Evolutionary conservation across 2,329 filamentous ascomycete genomes (phyloP).

Genomic region (Venturia oleaginea): DNA sequence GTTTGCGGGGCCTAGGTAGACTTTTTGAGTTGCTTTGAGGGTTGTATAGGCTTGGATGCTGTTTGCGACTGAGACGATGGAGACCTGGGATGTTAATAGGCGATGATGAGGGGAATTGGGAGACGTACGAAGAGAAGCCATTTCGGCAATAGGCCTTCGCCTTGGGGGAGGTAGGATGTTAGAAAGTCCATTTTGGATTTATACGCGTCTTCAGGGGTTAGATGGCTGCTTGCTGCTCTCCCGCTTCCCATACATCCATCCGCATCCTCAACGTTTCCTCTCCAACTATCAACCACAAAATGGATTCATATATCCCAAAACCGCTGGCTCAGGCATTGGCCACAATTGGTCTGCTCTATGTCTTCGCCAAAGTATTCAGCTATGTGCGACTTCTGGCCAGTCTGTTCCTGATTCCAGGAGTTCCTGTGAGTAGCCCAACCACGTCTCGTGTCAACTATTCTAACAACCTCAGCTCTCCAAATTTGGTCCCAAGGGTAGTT

Average conservation of each 20-base stretch:
- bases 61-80: conserved; percentile 74
- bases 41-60: conserved; percentile 75
- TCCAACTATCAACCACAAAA: conserved; percentile 3
- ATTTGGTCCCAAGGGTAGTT: conserved; percentile 85
- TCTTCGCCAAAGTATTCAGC: conserved; percentile 34
- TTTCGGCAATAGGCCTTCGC: conserved; percentile 49
- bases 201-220: background rate
- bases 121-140: conserved; percentile 54
- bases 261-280: conserved; percentile 6
- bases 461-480: conserved; percentile 58
- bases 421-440: conserved; percentile 29
- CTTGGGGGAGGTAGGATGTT: conserved; percentile 33
- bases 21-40: conserved; percentile 70
- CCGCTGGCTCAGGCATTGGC: conserved; percentile 19
- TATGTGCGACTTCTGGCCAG: conserved; percentile 39
- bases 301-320: conserved; percentile 5
- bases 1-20: conserved; percentile 63
- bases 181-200: conserved; percentile 25
- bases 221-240: background rate
- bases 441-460: conserved; percentile 10
- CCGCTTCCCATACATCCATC: background rate
- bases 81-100: conserved; percentile 49
- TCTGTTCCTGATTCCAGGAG: conserved; percentile 40
- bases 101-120: conserved; percentile 9
- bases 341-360: conserved; percentile 29